phyloP scores from a whole-genome alignment of 1,284 basidiomycete species.

The Porodaedalea pini region DNA sequence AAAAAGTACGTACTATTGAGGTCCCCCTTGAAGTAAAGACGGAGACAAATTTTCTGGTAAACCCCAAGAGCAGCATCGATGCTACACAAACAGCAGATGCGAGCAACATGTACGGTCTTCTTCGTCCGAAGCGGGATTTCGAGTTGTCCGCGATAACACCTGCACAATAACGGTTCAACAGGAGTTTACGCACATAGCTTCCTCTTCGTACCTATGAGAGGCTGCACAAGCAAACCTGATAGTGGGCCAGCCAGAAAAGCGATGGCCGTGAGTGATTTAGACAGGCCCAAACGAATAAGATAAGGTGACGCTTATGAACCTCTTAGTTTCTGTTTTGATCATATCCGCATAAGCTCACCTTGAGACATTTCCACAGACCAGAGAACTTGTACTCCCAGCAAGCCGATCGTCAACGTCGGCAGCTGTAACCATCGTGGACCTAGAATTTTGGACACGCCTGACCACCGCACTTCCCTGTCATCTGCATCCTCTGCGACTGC shows the following conservation, averaged over 20 bases:
- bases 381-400: slow-evolving; percentile 80
- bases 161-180: slow-evolving; percentile 22
- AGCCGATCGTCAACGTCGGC: slow-evolving; percentile 71
- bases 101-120: slow-evolving; percentile 81
- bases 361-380: slow-evolving; percentile 94
- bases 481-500: slow-evolving; percentile 36
- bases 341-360: slow-evolving; percentile 42
- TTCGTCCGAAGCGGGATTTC: slow-evolving; percentile 79
- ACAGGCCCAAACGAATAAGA: slow-evolving; percentile 84
- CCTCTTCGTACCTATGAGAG: slow-evolving; percentile 61
- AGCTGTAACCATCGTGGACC: slow-evolving; percentile 63
- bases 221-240: slow-evolving; percentile 89
- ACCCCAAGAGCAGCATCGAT: slow-evolving; percentile 84
- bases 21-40: slow-evolving; percentile 49
- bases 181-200: not conserved
- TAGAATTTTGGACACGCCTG: slow-evolving; percentile 51
- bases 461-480: slow-evolving; percentile 41
- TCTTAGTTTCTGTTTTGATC: not conserved
- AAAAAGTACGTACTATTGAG: slow-evolving; percentile 32
- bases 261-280: slow-evolving; percentile 82
- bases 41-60: slow-evolving; percentile 70
- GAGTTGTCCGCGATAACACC: slow-evolving; percentile 84
- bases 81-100: slow-evolving; percentile 65
- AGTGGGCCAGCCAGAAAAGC: slow-evolving; percentile 95
- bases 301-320: slow-evolving; percentile 78